Evolutionary conservation across 176 grass and related monocot species (phyloP).

Genomic region (Dendrocalamus sinicus): DNA sequence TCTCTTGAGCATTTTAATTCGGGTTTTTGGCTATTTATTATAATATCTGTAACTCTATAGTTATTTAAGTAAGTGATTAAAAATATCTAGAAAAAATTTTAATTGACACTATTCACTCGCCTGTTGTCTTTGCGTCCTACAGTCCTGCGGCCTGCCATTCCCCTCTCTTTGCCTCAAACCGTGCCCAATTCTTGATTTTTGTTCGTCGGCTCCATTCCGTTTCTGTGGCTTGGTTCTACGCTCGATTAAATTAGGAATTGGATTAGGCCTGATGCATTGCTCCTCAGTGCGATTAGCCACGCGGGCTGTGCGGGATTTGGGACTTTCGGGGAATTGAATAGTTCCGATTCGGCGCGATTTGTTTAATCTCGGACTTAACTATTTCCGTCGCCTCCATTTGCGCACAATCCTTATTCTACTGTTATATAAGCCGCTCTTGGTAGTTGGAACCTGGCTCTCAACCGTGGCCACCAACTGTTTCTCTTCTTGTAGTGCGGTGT

Average conservation of each 20-base stretch:
- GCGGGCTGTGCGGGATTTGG: constrained; percentile 41
- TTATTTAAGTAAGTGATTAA: too few species aligned
- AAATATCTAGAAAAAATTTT: too few species aligned
- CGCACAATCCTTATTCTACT: background rate
- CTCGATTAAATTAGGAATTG: background rate
- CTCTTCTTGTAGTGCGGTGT: constrained; percentile 32
- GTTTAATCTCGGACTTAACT: constrained; percentile 32
- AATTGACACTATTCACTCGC: too few species aligned
- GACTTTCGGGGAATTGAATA: constrained; percentile 46
- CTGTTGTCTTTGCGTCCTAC: too few species aligned
- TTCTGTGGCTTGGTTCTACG: background rate
- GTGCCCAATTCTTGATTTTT: background rate
- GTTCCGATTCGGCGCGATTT: constrained; percentile 44
- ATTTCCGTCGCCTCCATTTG: background rate
- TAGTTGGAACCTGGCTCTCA: background rate
- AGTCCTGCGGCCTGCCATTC: background rate
- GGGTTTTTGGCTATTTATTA: too few species aligned
- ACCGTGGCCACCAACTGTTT: constrained; percentile 7
- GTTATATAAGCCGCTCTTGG: constrained; percentile 54
- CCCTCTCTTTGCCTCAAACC: background rate
- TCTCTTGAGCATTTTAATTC: too few species aligned
- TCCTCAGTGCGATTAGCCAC: constrained; percentile 34
- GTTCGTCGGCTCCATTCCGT: background rate
- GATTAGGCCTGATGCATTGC: constrained; percentile 47
- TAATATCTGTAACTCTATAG: too few species aligned